Base-by-base conservation (phyloP, 2,329 filamentous ascomycete genomes). In the Emergomyces africanus region DNA sequence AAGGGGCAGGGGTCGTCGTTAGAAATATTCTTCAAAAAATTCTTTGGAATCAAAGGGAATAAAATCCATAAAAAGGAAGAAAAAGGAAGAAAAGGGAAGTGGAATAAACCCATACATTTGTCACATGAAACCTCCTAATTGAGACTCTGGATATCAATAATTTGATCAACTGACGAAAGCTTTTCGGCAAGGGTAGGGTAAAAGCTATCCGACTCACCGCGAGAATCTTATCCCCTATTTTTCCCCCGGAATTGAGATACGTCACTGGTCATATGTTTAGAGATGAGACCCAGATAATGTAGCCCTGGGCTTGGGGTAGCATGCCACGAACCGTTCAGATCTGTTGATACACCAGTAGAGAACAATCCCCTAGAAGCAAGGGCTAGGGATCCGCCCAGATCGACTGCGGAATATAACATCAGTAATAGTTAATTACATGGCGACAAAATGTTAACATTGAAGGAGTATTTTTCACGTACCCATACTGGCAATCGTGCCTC, bases 261-360 rank as follows among this genome's bases (percentile, higher is more conserved):
- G 84, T 86, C 3, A 87, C 83, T 79, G 51, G 2, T 15, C 42
- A 39, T 30, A 1, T 41, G 4, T 18, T 44, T 55, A 25, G 50
- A 39, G 10, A 5, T 54, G 10, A 2, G 18, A 2, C 9, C 33
- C 35, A 20, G 46, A 37, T 14, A 44, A 9, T 1, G 1, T 53
- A n/a, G 44, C n/a, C 44, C 37, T 48, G 41, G 15, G 61, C 44
- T 25, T 57, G 41, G 48, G 15, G 9, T 5, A 25, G n/a, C 30
- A 6, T 18, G 39, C 28, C 39, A 5, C n/a, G 20, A 23, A 81
- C 79, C 80, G 63, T 80, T 86, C 10, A 87, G 69, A 69, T 87
- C 84, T 3, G 84, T 87, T 1, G 82, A 85, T 1, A 87, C 84
- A 8, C 84, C 84, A 0, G 84, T 87, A 23, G 83, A 78, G 66